phyloP scores from a whole-genome alignment of 805 yeast genomes.

The Kockiozyma suomiensis region DNA sequence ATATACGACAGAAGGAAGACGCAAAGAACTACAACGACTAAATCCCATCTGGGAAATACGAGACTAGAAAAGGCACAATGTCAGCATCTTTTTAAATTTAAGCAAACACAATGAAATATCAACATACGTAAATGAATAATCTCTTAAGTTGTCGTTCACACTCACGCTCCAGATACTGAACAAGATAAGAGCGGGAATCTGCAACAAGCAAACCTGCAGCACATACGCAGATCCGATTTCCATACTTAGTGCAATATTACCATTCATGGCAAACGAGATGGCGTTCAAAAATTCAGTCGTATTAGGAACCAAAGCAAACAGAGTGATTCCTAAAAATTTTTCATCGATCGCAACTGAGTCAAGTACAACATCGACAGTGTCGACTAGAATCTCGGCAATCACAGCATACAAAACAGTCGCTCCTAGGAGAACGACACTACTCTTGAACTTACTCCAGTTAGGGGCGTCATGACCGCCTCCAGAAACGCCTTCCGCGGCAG shows the following conservation, averaged over 20 bases:
- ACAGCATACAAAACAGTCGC: constrained; percentile 89
- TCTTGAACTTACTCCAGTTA: constrained; percentile 88
- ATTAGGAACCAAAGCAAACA: constrained; percentile 94
- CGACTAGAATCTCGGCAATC: constrained; percentile 92
- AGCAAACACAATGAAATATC: neutral
- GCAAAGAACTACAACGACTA: constrained; percentile 79
- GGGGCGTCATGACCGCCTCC: constrained; percentile 94
- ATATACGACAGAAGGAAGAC: constrained; percentile 89
- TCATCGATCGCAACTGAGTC: constrained; percentile 80
- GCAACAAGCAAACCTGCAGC: constrained; percentile 88
- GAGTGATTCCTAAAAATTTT: constrained; percentile 87
- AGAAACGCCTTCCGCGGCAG: constrained; percentile 37
- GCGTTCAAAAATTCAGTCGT: constrained; percentile 97
- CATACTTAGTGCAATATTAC: constrained; percentile 94
- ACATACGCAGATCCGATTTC: constrained; percentile 99
- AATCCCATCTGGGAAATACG: constrained; percentile 94
- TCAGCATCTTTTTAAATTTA: constrained; percentile 34
- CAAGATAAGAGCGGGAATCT: constrained; percentile 86
- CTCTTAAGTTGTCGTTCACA: constrained; percentile 36
- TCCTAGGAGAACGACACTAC: constrained; percentile 75
- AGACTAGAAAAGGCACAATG: constrained; percentile 57
- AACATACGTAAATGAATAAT: constrained; percentile 34
- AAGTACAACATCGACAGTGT: constrained; percentile 86
- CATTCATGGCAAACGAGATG: constrained; percentile 92
- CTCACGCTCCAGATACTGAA: constrained; percentile 40